Conservation (phyloP, 2,329 filamentous ascomycete species). For the Fusarium sp. region DNA sequence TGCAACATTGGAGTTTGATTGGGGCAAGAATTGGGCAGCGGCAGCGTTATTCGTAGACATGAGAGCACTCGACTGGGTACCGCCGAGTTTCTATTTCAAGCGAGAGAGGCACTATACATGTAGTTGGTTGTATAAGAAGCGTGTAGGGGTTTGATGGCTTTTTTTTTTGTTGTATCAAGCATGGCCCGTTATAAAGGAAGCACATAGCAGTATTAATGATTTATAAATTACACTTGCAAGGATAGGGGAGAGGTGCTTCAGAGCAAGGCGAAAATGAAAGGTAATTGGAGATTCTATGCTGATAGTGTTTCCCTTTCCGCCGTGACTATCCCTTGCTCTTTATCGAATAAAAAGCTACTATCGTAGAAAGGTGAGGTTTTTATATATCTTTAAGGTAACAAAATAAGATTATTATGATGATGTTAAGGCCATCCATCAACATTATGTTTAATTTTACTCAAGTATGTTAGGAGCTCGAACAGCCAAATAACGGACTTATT, state of each 20-base stretch:
- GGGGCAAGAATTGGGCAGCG: conserved; percentile 21
- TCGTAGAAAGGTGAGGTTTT: too few relatives aligned
- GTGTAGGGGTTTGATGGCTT: conserved; percentile 27
- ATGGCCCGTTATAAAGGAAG: conserved; percentile 44
- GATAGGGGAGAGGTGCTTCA: not conserved
- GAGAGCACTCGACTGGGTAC: conserved; percentile 24
- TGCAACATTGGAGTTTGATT: conserved; percentile 21
- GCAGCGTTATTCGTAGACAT: conserved; percentile 35
- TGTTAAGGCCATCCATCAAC: too few relatives aligned
- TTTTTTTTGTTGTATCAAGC: conserved; percentile 38
- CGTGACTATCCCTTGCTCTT: not conserved
- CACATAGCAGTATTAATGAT: conserved; percentile 47
- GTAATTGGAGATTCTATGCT: conserved; percentile 42
- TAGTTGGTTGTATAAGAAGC: conserved; percentile 43
- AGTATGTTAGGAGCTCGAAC: too few relatives aligned
- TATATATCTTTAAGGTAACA: too few relatives aligned
- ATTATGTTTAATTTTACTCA: too few relatives aligned
- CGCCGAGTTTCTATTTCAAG: conserved; percentile 19
- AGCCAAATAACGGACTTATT: too few relatives aligned
- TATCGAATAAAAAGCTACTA: not conserved
- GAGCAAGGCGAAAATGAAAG: conserved; percentile 34
- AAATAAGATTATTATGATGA: too few relatives aligned
- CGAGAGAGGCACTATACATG: conserved; percentile 25
- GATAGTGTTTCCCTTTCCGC: not conserved
- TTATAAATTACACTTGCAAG: conserved; percentile 28